A percentile compares a stretch with the other conserved stretches of the same genome.
Conservation (phyloP, 805 yeast genomes). For the Wickerhamomyces mucosus region DNA sequence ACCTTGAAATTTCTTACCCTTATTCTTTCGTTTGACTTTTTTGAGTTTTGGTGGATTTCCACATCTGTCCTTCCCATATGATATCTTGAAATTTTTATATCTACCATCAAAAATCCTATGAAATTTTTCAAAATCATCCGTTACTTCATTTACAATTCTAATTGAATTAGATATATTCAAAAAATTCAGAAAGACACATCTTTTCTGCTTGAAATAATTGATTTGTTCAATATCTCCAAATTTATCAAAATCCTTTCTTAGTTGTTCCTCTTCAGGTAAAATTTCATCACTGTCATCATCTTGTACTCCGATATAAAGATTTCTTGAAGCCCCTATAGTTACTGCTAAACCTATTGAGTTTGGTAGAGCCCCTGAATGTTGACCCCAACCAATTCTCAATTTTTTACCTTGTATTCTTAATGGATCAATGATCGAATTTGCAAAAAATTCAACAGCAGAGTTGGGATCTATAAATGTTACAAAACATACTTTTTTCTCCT, state of each 20-base stretch:
- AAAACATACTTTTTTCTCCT: constrained; percentile 52
- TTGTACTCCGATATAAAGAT: constrained; percentile 60
- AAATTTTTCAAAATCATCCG: constrained; percentile 23
- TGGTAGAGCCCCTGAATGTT: constrained; percentile 53
- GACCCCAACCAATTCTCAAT: constrained; percentile 62
- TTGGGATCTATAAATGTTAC: constrained; percentile 57
- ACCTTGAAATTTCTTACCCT: too few species aligned
- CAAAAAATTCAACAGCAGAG: constrained; percentile 58
- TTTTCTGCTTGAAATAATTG: constrained; percentile 57
- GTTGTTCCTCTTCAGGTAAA: constrained; percentile 37
- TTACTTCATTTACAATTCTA: constrained; percentile 47
- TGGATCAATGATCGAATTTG: constrained; percentile 49
- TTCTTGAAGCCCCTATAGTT: constrained; percentile 67
- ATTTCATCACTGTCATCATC: constrained; percentile 23
- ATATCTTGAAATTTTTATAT: constrained; percentile 47
- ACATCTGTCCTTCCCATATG: constrained; percentile 74
- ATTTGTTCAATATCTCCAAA: constrained; percentile 75
- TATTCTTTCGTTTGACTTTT: constrained; percentile 25
- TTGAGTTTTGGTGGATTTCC: constrained; percentile 57
- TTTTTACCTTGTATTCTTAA: constrained; percentile 52
- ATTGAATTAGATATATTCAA: constrained; percentile 56
- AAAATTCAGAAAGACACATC: constrained; percentile 71
- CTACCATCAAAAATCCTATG: constrained; percentile 32
- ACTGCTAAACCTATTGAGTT: constrained; percentile 52
- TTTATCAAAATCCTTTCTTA: constrained; percentile 48